Percentiles rank a stretch among this genome's conserved stretches.
These are phyloP conservation scores for Populus alba DNA, from an alignment of 345 rosid genomes.

Conservation along the genomic window DNA sequence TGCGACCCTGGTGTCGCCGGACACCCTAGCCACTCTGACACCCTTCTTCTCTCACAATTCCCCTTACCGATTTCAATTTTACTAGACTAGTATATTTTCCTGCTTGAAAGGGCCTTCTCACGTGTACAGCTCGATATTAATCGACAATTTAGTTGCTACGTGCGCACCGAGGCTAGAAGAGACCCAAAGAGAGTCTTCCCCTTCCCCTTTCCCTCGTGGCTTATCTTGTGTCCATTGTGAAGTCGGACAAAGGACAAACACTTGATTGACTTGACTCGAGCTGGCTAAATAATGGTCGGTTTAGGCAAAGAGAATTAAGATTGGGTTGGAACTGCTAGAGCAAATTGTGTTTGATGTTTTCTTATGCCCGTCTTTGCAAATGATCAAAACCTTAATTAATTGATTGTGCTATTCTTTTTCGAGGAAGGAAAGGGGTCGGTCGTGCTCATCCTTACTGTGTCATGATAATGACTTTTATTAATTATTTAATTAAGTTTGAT, in stretches of 20 bases:
- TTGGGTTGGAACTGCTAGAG: not conserved
- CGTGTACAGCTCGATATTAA: conserved; percentile 58
- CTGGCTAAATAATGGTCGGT: conserved; percentile 3
- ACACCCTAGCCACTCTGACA: conserved; percentile 41
- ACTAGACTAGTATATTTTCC: not conserved
- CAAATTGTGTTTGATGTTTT: not conserved
- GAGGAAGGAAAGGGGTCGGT: not conserved
- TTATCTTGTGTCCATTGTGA: not conserved
- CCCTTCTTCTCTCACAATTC: conserved; percentile 10
- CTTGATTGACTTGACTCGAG: conserved; percentile 12
- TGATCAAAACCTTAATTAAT: too few species aligned
- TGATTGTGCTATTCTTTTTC: not conserved
- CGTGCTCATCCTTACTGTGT: not conserved
- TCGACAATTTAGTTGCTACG: conserved; percentile 22
- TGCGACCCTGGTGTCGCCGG: conserved; percentile 43
- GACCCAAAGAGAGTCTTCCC: not conserved
- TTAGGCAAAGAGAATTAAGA: not conserved
- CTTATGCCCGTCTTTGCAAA: not conserved
- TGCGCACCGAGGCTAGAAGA: conserved; percentile 16
- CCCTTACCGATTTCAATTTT: conserved; percentile 3
- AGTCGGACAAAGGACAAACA: not conserved
- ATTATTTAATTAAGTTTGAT: not conserved
- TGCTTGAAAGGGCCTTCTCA: conserved; percentile 29
- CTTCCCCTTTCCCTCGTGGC: not conserved
- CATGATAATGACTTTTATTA: not conserved